A percentile compares a stretch with the other conserved stretches of the same genome.
Evolutionary conservation across 2,329 filamentous ascomycete genomes (phyloP).

Genomic region (Microcera coccophila): DNA sequence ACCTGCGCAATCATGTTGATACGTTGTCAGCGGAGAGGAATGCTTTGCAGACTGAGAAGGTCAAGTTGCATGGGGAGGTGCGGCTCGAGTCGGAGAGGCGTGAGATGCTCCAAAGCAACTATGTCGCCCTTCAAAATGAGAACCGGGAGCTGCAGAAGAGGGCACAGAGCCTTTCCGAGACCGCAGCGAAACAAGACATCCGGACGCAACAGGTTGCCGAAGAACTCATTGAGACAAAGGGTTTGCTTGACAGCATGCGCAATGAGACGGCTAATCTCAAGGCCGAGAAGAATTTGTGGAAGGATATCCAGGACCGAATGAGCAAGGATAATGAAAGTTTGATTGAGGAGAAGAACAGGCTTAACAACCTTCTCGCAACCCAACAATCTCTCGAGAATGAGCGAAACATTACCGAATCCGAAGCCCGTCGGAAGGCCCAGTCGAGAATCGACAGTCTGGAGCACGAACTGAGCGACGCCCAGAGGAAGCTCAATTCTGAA

Average conservation of each 20-base stretch:
- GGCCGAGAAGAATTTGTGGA: slow-evolving; percentile 92
- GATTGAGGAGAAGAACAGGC: slow-evolving; percentile 75
- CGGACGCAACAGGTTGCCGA: slow-evolving; percentile 88
- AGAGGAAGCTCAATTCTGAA: slow-evolving; percentile 80
- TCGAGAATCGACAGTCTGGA: slow-evolving; percentile 74
- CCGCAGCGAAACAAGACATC: slow-evolving; percentile 83
- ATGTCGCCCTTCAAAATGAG: slow-evolving; percentile 75
- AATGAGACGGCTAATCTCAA: slow-evolving; percentile 91
- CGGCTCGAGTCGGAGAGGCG: slow-evolving; percentile 78
- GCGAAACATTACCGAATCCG: slow-evolving; percentile 77
- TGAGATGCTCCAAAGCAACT: slow-evolving; percentile 86
- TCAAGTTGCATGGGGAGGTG: slow-evolving; percentile 75
- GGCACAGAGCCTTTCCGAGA: slow-evolving; percentile 70
- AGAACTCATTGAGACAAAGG: slow-evolving; percentile 82
- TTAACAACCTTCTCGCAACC: slow-evolving; percentile 78
- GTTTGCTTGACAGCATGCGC: slow-evolving; percentile 77
- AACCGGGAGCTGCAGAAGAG: slow-evolving; percentile 84
- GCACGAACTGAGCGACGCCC: slow-evolving; percentile 69
- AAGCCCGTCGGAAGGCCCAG: slow-evolving; percentile 76
- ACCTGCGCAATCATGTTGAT: slow-evolving; percentile 81
- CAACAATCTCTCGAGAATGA: slow-evolving; percentile 90
- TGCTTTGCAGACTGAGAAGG: slow-evolving; percentile 75
- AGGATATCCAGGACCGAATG: slow-evolving; percentile 84
- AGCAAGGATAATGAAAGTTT: slow-evolving; percentile 83
- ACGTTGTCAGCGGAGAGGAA: slow-evolving; percentile 78